Percentiles rank a stretch among this genome's conserved stretches.
Conservation (phyloP, 495 filamentous ascomycete species). For the Daldinia decipiens region DNA sequence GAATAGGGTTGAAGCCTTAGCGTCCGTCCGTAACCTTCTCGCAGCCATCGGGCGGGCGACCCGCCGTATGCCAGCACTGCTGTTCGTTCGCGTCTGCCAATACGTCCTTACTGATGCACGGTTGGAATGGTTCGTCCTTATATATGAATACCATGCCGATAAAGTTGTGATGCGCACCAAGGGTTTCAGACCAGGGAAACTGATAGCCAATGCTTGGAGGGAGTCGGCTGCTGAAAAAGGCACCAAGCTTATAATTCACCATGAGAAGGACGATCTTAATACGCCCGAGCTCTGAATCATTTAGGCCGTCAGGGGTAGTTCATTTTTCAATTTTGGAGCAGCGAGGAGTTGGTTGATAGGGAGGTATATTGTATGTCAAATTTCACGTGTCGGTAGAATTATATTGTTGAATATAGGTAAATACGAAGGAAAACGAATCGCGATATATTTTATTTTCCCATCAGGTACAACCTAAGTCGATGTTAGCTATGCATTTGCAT, state of each 20-base stretch:
- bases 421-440: no score
- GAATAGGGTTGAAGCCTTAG: slow-evolving; percentile 29
- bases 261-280: slow-evolving; percentile 17
- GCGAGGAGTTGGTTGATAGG: background rate
- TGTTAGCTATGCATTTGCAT: no score
- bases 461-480: no score
- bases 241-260: slow-evolving; percentile 11
- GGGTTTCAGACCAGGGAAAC: slow-evolving; percentile 28
- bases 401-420: no score
- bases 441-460: no score
- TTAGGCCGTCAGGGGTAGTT: background rate
- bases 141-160: slow-evolving; percentile 20
- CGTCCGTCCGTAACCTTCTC: slow-evolving; percentile 22
- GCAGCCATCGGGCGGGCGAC: slow-evolving; percentile 28
- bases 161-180: slow-evolving; percentile 12
- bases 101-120: slow-evolving; percentile 37
- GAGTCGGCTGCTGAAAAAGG: slow-evolving; percentile 8
- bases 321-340: background rate
- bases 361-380: background rate
- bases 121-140: slow-evolving; percentile 41
- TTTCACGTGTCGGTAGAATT: no score
- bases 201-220: slow-evolving; percentile 26
- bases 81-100: slow-evolving; percentile 35
- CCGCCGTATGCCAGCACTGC: slow-evolving; percentile 29
- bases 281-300: slow-evolving; percentile 20